phyloP scores from a whole-genome alignment of 495 filamentous ascomycete genomes.

The Aspergillus mulundensis region DNA sequence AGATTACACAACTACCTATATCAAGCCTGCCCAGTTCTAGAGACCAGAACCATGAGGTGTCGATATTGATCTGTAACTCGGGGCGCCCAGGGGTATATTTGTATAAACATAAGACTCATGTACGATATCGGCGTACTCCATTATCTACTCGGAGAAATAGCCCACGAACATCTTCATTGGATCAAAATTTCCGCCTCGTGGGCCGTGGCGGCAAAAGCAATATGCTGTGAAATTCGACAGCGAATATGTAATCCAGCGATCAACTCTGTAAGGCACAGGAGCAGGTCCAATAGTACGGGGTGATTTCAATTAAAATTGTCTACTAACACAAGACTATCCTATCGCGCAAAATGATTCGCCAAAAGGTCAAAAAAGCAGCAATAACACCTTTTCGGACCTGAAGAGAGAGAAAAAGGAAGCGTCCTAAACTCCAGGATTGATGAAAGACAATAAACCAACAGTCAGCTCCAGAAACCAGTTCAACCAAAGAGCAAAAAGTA shows the following conservation, averaged over 20 bases:
- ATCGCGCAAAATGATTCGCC: constrained; percentile 15
- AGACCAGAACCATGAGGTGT: too few species aligned
- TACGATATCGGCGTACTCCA: too few species aligned
- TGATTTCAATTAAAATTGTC: constrained; percentile 1
- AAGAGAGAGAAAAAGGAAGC: background rate
- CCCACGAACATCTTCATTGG: background rate
- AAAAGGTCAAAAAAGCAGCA: constrained; percentile 10
- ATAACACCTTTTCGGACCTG: constrained; percentile 20
- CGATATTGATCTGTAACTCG: too few species aligned
- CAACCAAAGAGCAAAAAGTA: constrained; percentile 4
- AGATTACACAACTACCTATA: too few species aligned
- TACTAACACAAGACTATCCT: constrained; percentile 11
- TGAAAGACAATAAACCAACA: constrained; percentile 10
- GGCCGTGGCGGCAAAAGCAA: background rate
- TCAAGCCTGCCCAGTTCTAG: too few species aligned
- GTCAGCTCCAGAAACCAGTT: constrained; percentile 2
- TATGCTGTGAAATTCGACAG: background rate
- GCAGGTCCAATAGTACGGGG: too few species aligned
- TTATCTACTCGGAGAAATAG: too few species aligned
- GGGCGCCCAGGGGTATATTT: too few species aligned
- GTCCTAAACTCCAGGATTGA: constrained; percentile 17
- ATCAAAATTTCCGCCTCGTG: background rate
- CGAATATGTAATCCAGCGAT: too few species aligned
- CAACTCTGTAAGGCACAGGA: too few species aligned
- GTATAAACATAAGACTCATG: too few species aligned